phyloP scores from a whole-genome alignment of 129 eudicot species.

The Tagetes patula region DNA sequence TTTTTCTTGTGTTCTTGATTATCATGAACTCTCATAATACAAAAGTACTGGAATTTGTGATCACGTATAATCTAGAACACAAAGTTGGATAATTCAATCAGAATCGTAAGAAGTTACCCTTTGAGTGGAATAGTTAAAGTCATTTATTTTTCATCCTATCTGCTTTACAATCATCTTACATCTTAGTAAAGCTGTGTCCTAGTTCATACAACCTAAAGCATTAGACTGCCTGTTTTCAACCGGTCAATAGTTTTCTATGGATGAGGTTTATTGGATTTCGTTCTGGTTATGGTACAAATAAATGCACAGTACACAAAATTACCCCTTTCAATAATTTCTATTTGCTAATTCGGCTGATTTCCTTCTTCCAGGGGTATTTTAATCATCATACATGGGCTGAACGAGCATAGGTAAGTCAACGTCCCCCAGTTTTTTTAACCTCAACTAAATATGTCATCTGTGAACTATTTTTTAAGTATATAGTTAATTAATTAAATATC shows the following conservation, averaged over 20 bases:
- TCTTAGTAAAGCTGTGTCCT: background rate
- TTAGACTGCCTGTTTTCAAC: background rate
- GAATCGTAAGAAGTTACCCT: background rate
- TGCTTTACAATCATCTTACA: background rate
- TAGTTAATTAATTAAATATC: background rate
- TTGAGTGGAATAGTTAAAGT: background rate
- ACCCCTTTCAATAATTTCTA: background rate
- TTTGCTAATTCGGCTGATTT: slow-evolving; percentile 19
- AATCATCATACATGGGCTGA: slow-evolving; percentile 87
- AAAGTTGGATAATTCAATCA: background rate
- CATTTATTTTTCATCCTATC: background rate
- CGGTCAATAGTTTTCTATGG: no score
- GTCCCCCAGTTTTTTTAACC: background rate
- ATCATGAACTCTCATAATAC: background rate
- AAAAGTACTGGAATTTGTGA: background rate
- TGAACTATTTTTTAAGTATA: background rate
- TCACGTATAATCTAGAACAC: background rate
- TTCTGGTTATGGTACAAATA: no score
- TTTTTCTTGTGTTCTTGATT: slow-evolving; percentile 2
- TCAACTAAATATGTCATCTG: background rate
- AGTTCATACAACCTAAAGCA: slow-evolving; percentile 14
- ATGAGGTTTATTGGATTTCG: no score
- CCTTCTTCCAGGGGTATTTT: slow-evolving; percentile 70
- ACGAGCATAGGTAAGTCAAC: slow-evolving; percentile 78
- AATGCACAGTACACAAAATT: background rate